A percentile compares a stretch with the other conserved stretches of the same genome.
Conservation (phyloP, 73 alveolate genomes). For the Paramecium bursaria region DNA sequence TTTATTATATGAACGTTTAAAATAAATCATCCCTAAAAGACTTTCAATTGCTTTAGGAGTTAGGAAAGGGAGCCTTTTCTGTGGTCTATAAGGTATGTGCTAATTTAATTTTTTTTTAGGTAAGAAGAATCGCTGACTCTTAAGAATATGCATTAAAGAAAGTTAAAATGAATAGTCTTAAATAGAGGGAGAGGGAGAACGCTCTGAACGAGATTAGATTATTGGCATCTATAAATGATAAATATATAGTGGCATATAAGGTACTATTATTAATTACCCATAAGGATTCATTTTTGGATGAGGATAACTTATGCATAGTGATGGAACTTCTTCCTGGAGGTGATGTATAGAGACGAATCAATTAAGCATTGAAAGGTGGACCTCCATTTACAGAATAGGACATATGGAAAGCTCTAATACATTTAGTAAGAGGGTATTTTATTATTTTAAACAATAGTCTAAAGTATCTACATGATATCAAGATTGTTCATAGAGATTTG, state of each 20-base stretch:
- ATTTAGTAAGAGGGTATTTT: conserved; percentile 62
- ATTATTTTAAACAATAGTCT: conserved; percentile 38
- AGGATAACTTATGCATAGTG: conserved; percentile 87
- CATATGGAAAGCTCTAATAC: conserved; percentile 81
- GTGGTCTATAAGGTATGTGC: conserved; percentile 61
- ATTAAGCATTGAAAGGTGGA: conserved; percentile 81
- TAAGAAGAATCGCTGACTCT: conserved; percentile 66
- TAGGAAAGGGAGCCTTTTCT: conserved; percentile 73
- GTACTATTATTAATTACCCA: conserved; percentile 2
- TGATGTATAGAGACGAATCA: conserved; percentile 86
- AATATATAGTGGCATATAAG: conserved; percentile 68
- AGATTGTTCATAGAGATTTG: conserved; percentile 76
- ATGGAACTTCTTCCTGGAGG: conserved; percentile 97
- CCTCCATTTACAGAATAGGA: conserved; percentile 86
- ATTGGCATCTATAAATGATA: conserved; percentile 66
- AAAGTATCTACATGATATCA: conserved; percentile 76
- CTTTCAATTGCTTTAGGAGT: conserved; percentile 66
- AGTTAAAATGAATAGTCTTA: conserved; percentile 62
- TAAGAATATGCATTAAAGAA: conserved; percentile 72
- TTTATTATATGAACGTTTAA: conserved; percentile 49
- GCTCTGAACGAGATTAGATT: conserved; percentile 75
- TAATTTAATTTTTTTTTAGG: conserved; percentile 10
- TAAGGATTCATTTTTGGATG: conserved; percentile 75
- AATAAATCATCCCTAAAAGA: conserved; percentile 52
- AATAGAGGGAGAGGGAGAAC: conserved; percentile 68